Conservation (phyloP, 2,329 filamentous ascomycete genomes). For the Periconia sp. region DNA sequence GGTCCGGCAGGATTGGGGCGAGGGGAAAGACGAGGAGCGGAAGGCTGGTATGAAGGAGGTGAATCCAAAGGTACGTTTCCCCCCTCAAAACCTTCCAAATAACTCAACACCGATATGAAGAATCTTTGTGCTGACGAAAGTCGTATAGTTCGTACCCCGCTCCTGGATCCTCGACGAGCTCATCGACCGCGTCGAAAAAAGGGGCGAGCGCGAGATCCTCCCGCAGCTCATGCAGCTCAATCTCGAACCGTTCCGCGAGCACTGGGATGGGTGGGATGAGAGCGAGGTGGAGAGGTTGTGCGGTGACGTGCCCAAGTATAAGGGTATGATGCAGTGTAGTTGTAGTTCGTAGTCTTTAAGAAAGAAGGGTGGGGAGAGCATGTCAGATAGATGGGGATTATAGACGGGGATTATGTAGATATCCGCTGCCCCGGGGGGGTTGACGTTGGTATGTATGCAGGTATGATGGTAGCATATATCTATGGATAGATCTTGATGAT, state of each 20-base stretch:
- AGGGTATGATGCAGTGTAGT: conserved; percentile 87
- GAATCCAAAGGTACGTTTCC: conserved; percentile 74
- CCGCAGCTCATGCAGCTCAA: conserved; percentile 79
- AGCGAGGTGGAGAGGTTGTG: conserved; percentile 82
- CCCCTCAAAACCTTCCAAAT: too few relatives aligned
- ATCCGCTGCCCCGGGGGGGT: too few relatives aligned
- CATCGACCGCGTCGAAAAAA: conserved; percentile 84
- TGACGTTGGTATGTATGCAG: too few relatives aligned
- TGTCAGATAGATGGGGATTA: neutral
- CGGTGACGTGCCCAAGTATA: conserved; percentile 77
- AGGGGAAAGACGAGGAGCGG: conserved; percentile 61
- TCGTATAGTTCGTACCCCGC: conserved; percentile 72
- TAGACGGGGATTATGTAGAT: too few relatives aligned
- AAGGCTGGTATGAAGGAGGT: conserved; percentile 75
- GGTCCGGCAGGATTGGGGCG: conserved; percentile 74
- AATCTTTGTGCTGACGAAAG: neutral
- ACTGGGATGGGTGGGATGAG: conserved; percentile 63
- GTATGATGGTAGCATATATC: too few relatives aligned
- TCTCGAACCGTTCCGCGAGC: conserved; percentile 80
- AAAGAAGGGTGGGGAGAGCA: neutral
- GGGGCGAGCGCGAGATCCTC: conserved; percentile 77
- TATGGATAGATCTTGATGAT: too few relatives aligned
- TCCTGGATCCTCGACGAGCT: conserved; percentile 94
- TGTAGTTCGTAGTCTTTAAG: conserved; percentile 69
- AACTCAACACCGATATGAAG: too few relatives aligned